phyloP scores from a whole-genome alignment of 1,284 basidiomycete species.

The Dichomitus squalens region DNA sequence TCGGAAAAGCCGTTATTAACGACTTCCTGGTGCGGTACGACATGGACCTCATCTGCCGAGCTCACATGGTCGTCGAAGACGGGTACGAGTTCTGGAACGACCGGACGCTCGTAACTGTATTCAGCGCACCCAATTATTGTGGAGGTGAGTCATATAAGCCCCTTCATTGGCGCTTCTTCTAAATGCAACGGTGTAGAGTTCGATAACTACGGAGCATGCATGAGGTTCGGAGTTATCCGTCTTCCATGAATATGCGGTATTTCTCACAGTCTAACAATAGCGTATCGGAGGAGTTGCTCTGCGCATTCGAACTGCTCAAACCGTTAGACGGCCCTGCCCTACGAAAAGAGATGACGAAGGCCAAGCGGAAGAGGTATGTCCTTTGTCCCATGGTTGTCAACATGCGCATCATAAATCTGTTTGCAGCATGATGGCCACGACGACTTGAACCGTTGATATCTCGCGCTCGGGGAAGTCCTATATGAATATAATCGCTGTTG shows the following conservation, averaged over 20 bases:
- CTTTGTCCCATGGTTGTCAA: background rate
- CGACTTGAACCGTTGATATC: conserved; percentile 25
- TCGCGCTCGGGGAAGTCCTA: conserved; percentile 24
- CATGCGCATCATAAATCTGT: background rate
- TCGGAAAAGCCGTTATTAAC: conserved; percentile 97
- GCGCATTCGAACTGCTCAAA: conserved; percentile 97
- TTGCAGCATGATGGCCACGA: conserved; percentile 36
- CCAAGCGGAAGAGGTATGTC: conserved; percentile 89
- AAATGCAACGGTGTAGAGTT: conserved; percentile 62
- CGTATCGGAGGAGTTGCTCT: conserved; percentile 96
- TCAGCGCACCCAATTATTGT: conserved; percentile 97
- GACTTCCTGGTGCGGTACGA: conserved; percentile 93
- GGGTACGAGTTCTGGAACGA: conserved; percentile 99
- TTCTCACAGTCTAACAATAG: conserved; percentile 43
- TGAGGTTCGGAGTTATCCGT: conserved; percentile 59
- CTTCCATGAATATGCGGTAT: conserved; percentile 6
- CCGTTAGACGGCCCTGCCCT: conserved; percentile 94
- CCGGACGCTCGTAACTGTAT: conserved; percentile 96
- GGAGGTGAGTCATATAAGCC: conserved; percentile 70
- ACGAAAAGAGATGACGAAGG: conserved; percentile 99
- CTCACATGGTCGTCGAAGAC: conserved; percentile 99
- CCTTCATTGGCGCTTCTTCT: conserved; percentile 16
- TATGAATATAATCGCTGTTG: conserved; percentile 34
- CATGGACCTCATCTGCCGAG: conserved; percentile 99
- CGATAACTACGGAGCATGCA: conserved; percentile 97